Percentiles rank a stretch among this genome's conserved stretches.
Conservation (phyloP, 352 stramenopile species). For the Phytophthora constricta region DNA sequence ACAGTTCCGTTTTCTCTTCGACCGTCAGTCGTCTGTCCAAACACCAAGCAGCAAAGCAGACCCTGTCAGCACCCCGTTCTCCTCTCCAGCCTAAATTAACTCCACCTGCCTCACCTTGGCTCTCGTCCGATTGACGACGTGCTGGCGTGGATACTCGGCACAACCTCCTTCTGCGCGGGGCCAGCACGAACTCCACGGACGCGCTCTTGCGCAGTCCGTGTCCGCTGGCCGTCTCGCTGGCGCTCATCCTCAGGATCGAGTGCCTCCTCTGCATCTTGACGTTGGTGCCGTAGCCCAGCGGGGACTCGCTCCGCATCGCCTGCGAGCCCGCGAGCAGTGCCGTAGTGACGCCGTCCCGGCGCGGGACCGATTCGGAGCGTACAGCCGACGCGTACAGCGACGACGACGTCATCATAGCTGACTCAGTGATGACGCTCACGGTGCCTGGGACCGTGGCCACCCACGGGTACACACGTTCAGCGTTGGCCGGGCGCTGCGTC, state of each 20-base stretch:
- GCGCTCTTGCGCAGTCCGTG: conserved; percentile 64
- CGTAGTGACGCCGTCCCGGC: conserved; percentile 32
- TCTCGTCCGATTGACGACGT: conserved; percentile 49
- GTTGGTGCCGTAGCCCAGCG: conserved; percentile 40
- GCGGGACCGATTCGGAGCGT: conserved; percentile 25
- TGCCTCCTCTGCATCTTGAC: conserved; percentile 41
- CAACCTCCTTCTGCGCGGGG: conserved; percentile 42
- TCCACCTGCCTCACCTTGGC: conserved; percentile 65
- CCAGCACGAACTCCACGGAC: conserved; percentile 75
- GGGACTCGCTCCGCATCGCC: conserved; percentile 13
- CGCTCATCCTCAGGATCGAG: conserved; percentile 74
- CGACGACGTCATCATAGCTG: conserved; percentile 26
- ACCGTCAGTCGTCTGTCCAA: conserved; percentile 78
- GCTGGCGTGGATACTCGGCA: conserved; percentile 44
- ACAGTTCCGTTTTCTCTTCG: conserved; percentile 85
- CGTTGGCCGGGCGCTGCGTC: conserved; percentile 23
- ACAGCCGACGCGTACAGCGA: conserved; percentile 22
- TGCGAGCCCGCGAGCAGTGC: conserved; percentile 24
- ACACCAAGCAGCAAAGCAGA: too few relatives aligned
- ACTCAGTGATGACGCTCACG: conserved; percentile 26
- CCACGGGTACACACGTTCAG: conserved; percentile 41
- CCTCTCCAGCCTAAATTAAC: conserved; percentile 3
- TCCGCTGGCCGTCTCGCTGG: conserved; percentile 30
- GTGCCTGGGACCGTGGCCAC: conserved; percentile 13
- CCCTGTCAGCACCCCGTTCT: too few relatives aligned